Conservation (phyloP, 2,329 filamentous ascomycete species). For the Penicillium sp. region DNA sequence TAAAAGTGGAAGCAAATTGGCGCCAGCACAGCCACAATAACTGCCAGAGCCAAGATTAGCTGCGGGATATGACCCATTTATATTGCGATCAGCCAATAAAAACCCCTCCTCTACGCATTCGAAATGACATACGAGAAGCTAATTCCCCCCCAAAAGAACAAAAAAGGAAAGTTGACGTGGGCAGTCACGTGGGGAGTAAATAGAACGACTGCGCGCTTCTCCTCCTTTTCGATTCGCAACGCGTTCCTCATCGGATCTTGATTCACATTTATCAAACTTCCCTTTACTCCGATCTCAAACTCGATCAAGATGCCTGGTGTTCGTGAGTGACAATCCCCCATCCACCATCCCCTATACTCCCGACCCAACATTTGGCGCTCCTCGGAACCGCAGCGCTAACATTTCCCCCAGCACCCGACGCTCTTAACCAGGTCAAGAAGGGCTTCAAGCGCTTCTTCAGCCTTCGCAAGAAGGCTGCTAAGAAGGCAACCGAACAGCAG, state of each 20-base stretch:
- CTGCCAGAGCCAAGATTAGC: conserved; percentile 7
- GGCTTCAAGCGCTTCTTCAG: conserved; percentile 10
- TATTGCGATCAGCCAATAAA: not conserved
- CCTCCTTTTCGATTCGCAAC: conserved; percentile 7
- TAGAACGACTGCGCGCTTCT: conserved; percentile 1
- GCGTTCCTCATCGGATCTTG: not conserved
- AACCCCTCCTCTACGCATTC: not conserved
- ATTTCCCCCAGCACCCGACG: conserved; percentile 1
- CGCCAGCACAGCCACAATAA: conserved; percentile 9
- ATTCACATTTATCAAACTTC: not conserved
- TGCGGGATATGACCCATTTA: conserved; percentile 5
- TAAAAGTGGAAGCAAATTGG: not conserved
- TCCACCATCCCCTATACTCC: not conserved
- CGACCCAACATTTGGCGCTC: not conserved
- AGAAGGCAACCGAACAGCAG: not conserved
- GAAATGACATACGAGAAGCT: not conserved
- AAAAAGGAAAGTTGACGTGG: not conserved
- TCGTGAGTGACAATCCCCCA: conserved; percentile 1
- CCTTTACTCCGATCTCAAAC: not conserved
- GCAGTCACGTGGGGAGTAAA: conserved; percentile 2
- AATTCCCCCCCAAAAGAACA: not conserved
- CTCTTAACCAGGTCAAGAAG: conserved; percentile 10
- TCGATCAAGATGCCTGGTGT: conserved; percentile 12
- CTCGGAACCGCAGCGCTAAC: not conserved
- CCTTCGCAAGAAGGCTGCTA: conserved; percentile 10